phyloP scores from a whole-genome alignment of 306 rosid genomes.

The Cucumis melo region DNA sequence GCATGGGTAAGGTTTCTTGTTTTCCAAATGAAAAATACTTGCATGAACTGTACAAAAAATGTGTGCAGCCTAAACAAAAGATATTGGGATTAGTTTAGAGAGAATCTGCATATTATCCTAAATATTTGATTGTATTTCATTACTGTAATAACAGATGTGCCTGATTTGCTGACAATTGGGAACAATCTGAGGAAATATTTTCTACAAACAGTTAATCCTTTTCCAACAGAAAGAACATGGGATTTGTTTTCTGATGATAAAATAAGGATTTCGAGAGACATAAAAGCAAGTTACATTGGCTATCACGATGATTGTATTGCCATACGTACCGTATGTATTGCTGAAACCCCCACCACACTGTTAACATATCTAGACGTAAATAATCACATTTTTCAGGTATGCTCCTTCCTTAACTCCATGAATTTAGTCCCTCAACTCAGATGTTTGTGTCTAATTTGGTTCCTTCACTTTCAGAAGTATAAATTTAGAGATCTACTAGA shows the following conservation, averaged over 20 bases:
- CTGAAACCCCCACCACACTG: constrained; percentile 4
- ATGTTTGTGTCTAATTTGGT: too few relatives aligned
- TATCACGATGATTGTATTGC: constrained; percentile 4
- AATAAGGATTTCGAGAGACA: constrained; percentile 11
- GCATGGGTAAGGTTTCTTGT: background rate
- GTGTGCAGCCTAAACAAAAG: too few relatives aligned
- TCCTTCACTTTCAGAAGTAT: too few relatives aligned
- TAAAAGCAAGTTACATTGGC: background rate
- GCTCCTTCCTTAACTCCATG: too few relatives aligned
- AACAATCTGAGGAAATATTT: background rate
- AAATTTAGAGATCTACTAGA: too few relatives aligned
- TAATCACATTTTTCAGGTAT: constrained; percentile 5
- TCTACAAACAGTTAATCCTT: background rate
- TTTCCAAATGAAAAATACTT: background rate
- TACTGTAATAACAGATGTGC: background rate
- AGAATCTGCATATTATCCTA: background rate
- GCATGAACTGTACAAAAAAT: too few relatives aligned
- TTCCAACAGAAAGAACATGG: constrained; percentile 8
- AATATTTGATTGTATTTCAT: background rate
- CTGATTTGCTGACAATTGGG: background rate
- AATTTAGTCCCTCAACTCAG: too few relatives aligned
- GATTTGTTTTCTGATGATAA: constrained; percentile 4
- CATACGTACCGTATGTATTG: background rate
- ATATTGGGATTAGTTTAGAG: too few relatives aligned
- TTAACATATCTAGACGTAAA: background rate